Conservation (phyloP, 139 green algal genomes). For the Penium margaritaceum region DNA sequence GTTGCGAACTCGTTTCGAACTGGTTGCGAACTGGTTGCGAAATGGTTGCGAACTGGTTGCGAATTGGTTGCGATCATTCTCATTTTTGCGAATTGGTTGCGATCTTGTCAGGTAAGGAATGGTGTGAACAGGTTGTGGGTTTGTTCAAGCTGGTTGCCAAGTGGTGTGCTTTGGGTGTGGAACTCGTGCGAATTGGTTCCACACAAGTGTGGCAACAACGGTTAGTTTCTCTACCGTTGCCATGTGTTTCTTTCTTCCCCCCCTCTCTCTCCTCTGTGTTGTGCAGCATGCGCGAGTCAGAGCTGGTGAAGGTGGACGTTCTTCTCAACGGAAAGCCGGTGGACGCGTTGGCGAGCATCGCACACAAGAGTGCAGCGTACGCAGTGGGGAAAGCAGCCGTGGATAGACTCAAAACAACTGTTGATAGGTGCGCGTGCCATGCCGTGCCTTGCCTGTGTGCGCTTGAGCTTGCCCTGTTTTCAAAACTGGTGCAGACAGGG, state of each 20-base stretch:
- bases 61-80: too few species aligned
- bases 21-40: too few species aligned
- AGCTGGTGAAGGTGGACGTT: constrained; percentile 82
- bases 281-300: constrained; percentile 45
- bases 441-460: not conserved
- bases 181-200: too few species aligned
- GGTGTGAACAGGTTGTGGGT: too few species aligned
- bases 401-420: constrained; percentile 34
- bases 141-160: too few species aligned
- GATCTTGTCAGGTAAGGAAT: too few species aligned
- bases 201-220: constrained; percentile 66
- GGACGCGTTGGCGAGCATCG: constrained; percentile 73
- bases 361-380: constrained; percentile 56
- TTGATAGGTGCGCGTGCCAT: constrained; percentile 31
- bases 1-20: too few species aligned
- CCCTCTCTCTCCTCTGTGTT: not conserved
- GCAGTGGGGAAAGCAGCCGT: constrained; percentile 32
- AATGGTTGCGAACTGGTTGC: too few species aligned
- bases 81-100: too few species aligned
- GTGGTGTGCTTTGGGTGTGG: too few species aligned
- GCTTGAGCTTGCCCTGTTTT: not conserved
- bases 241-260: not conserved
- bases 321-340: constrained; percentile 72
- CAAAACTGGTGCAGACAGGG: not conserved
- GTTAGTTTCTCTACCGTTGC: constrained; percentile 78